Evolutionary conservation across 208 protist species (phyloP).

Genomic region (Crithidia acanthocephali): DNA sequence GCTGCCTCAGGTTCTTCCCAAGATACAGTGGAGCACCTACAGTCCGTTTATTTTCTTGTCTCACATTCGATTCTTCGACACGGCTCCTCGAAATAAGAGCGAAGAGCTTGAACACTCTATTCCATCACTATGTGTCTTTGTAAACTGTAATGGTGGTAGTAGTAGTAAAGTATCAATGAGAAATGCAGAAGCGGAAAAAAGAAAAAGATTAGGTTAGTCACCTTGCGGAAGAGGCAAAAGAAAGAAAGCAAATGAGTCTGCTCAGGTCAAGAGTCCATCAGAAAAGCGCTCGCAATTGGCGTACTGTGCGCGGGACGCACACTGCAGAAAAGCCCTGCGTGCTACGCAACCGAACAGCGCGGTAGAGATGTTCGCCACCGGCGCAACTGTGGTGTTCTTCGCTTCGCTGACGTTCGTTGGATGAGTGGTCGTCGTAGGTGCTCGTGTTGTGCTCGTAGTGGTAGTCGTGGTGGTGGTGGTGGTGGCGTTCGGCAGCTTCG

Average conservation of each 20-base stretch:
- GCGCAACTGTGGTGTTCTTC: not conserved
- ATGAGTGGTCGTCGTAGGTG: not conserved
- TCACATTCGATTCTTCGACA: no score
- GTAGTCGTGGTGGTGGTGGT: not conserved
- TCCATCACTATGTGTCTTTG: no score
- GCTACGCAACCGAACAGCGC: constrained; percentile 20
- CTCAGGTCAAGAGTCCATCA: not conserved
- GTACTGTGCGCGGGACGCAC: not conserved
- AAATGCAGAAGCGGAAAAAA: not conserved
- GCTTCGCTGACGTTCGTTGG: not conserved
- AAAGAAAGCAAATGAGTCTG: not conserved
- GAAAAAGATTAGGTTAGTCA: not conserved
- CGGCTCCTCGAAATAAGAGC: no score
- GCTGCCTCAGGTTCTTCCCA: no score
- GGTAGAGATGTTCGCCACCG: not conserved
- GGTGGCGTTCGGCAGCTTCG: not conserved
- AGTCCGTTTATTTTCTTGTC: no score
- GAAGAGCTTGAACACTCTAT: no score
- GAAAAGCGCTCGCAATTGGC: constrained; percentile 17
- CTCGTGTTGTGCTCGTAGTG: not conserved
- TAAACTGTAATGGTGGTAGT: no score
- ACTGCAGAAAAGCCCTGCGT: constrained; percentile 5
- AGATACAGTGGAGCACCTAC: no score
- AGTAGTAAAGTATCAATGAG: no score
- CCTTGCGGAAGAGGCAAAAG: not conserved